Percentiles rank a stretch among this genome's conserved stretches.
Conservation (phyloP, 129 eudicot genomes). For the Glebionis coronaria region DNA sequence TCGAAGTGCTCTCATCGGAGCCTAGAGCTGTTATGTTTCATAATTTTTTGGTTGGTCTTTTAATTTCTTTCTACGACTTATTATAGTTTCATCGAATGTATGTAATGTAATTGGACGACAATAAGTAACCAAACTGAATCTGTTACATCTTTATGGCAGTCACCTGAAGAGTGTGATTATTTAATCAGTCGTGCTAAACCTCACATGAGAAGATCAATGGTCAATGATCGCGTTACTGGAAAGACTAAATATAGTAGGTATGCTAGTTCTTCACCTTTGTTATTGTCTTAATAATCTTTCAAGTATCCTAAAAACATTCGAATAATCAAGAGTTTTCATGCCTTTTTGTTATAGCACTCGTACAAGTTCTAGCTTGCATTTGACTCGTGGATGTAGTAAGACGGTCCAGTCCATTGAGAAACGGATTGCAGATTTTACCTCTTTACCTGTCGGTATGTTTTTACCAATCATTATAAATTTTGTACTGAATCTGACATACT, state of each 20-base stretch:
- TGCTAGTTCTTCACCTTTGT: conserved; percentile 16
- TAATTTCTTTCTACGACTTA: too few species aligned
- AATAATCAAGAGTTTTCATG: neutral
- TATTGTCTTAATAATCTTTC: conserved; percentile 1
- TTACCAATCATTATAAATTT: too few species aligned
- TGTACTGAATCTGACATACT: too few species aligned
- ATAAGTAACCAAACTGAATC: conserved; percentile 22
- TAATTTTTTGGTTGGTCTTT: too few species aligned
- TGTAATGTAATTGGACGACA: too few species aligned
- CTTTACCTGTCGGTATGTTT: too few species aligned
- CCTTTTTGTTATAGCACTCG: conserved; percentile 62
- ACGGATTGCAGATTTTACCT: conserved; percentile 98
- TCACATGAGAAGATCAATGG: too few species aligned
- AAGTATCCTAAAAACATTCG: neutral
- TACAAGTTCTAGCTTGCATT: conserved; percentile 92
- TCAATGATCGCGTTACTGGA: conserved; percentile 85
- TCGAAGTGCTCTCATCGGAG: too few species aligned
- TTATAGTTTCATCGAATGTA: too few species aligned
- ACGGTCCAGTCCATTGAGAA: too few species aligned
- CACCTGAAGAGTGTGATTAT: conserved; percentile 84
- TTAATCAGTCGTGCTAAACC: too few species aligned
- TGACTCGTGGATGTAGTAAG: conserved; percentile 88
- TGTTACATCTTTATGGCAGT: conserved; percentile 43
- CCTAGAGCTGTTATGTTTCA: too few species aligned
- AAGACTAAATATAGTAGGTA: conserved; percentile 88